These are phyloP conservation scores for Tilletia setariae DNA, from an alignment of 1,284 basidiomycete species.

Conservation along the genomic window DNA sequence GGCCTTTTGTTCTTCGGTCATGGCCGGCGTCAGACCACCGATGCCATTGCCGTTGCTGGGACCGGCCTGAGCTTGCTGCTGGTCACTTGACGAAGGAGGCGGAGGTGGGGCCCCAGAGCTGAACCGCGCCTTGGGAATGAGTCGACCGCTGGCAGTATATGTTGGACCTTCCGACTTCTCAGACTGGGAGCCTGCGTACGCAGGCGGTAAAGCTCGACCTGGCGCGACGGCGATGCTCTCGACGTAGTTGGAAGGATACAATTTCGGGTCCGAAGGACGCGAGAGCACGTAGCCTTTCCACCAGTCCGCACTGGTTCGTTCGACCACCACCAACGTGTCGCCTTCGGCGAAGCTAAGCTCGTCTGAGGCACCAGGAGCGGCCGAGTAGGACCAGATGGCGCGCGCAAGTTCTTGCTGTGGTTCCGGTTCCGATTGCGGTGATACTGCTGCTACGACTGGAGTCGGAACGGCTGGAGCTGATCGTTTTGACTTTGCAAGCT, in stretches of 20 bases:
- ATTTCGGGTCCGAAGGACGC: background rate
- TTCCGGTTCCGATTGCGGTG: background rate
- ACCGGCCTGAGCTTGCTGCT: constrained; percentile 4
- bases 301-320: constrained; percentile 16
- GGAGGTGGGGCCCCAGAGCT: constrained; percentile 3
- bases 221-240: background rate
- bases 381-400: constrained; percentile 20
- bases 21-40: background rate
- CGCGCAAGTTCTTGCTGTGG: constrained; percentile 2
- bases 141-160: constrained; percentile 1
- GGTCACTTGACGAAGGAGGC: background rate
- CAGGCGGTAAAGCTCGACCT: background rate
- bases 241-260: constrained; percentile 15
- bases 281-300: constrained; percentile 20
- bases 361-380: constrained; percentile 12
- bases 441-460: background rate
- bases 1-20: constrained; percentile 3
- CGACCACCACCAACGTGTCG: constrained; percentile 18
- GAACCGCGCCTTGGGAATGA: constrained; percentile 13
- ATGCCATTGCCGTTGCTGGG: background rate
- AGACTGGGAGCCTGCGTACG: background rate
- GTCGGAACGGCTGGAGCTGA: background rate
- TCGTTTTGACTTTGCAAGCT: background rate
- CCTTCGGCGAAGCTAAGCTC: constrained; percentile 19
- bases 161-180: background rate